Conservation (phyloP, 2,329 filamentous ascomycete genomes). For the Cryphonectria japonica region DNA sequence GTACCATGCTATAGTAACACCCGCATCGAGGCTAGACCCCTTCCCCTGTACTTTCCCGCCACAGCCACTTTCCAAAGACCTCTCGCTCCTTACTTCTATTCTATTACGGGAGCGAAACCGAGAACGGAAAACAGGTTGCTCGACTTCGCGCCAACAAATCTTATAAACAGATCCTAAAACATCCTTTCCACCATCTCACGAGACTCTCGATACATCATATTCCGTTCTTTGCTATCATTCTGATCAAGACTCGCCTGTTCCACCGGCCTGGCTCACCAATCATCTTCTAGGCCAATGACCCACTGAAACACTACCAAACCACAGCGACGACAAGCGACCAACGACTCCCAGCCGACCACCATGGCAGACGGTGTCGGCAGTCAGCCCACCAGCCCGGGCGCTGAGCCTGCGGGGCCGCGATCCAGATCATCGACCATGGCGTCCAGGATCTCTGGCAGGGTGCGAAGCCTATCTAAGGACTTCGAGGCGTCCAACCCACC, state of each 20-base stretch:
- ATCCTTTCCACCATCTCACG: neutral
- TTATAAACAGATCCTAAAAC: neutral
- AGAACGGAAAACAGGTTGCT: neutral
- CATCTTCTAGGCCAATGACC: neutral
- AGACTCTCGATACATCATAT: neutral
- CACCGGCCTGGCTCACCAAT: neutral
- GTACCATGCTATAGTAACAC: neutral
- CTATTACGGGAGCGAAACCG: neutral
- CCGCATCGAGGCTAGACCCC: neutral
- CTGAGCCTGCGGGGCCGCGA: conserved; percentile 14
- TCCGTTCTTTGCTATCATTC: neutral
- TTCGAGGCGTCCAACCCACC: conserved; percentile 53
- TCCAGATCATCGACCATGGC: conserved; percentile 30
- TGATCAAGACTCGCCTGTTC: neutral
- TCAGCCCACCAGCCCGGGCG: conserved; percentile 17
- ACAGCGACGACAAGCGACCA: neutral
- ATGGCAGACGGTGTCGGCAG: conserved; percentile 11
- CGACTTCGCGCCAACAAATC: neutral
- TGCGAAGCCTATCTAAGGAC: conserved; percentile 32
- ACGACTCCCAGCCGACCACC: neutral
- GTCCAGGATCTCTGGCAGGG: conserved; percentile 23
- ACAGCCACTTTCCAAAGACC: neutral
- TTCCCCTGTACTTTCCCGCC: conserved; percentile 6
- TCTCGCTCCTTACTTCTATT: neutral
- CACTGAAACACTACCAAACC: neutral